Evolutionary conservation across 768 basidiomycete species (phyloP).

Genomic region (Daedalea quercina): DNA sequence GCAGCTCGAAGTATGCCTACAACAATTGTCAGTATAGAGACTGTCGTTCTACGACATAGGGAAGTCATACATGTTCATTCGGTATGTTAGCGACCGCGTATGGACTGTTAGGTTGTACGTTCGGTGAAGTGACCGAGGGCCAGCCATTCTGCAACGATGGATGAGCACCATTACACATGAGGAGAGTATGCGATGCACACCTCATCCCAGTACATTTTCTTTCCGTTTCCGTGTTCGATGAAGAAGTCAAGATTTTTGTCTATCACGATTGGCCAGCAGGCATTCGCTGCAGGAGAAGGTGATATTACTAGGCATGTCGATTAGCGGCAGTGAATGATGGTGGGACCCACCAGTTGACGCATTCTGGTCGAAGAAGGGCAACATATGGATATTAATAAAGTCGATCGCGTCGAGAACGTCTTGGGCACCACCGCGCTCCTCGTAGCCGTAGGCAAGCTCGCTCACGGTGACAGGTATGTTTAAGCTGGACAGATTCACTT

Average conservation of each 20-base stretch:
- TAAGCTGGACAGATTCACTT: constrained; percentile 18
- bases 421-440: constrained; percentile 20
- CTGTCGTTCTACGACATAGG: too few species aligned
- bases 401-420: constrained; percentile 21
- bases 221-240: constrained; percentile 50
- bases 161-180: too few species aligned
- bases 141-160: constrained; percentile 55
- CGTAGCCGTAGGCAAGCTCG: constrained; percentile 22
- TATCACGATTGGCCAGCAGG: constrained; percentile 56
- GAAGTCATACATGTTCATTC: constrained; percentile 49
- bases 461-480: constrained; percentile 19
- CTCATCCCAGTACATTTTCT: constrained; percentile 74
- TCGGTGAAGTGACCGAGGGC: constrained; percentile 57
- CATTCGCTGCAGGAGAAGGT: constrained; percentile 31
- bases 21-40: too few species aligned
- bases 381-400: constrained; percentile 21
- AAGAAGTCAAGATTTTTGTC: constrained; percentile 60
- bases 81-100: constrained; percentile 51
- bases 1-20: constrained; percentile 55
- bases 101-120: constrained; percentile 61
- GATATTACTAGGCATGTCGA: neutral
- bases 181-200: too few species aligned
- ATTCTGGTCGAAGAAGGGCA: constrained; percentile 23
- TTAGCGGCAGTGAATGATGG: neutral
- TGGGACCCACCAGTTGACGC: constrained; percentile 44